A percentile compares a stretch with the other conserved stretches of the same genome.
Conservation (phyloP, 2,329 filamentous ascomycete genomes). For the Xenoacremonium recifei region DNA sequence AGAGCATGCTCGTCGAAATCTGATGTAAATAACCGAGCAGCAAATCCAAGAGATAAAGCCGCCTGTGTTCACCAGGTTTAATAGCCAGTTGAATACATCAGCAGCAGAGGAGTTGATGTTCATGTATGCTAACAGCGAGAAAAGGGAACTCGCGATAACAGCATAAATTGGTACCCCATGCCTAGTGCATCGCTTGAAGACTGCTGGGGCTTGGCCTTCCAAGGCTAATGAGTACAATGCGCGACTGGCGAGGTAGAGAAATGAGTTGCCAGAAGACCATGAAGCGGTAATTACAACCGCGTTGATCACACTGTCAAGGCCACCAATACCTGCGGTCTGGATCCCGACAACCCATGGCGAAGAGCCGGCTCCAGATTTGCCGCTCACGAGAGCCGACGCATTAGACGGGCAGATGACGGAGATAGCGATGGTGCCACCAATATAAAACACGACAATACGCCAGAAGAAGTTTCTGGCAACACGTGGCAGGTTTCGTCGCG, state of each 20-base stretch:
- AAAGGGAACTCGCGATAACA: constrained; percentile 31
- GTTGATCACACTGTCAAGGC: constrained; percentile 66
- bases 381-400: constrained; percentile 54
- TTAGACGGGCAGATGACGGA: constrained; percentile 75
- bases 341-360: constrained; percentile 73
- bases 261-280: constrained; percentile 55
- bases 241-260: constrained; percentile 39
- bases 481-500: constrained; percentile 37
- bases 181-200: constrained; percentile 28
- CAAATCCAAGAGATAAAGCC: constrained; percentile 43
- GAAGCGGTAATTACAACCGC: constrained; percentile 71
- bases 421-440: constrained; percentile 67
- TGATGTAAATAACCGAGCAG: constrained; percentile 38
- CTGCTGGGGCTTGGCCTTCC: constrained; percentile 35
- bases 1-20: constrained; percentile 35
- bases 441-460: constrained; percentile 36
- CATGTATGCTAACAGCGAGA: constrained; percentile 39
- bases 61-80: constrained; percentile 42
- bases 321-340: constrained; percentile 57
- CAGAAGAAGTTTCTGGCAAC: constrained; percentile 37
- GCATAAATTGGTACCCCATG: constrained; percentile 40
- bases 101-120: constrained; percentile 35
- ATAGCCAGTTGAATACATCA: constrained; percentile 40
- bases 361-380: constrained; percentile 36
- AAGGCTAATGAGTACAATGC: constrained; percentile 33